Percentiles rank a stretch among this genome's conserved stretches.
Conservation (phyloP, 768 basidiomycete species). For the Solioccasus polychromus region DNA sequence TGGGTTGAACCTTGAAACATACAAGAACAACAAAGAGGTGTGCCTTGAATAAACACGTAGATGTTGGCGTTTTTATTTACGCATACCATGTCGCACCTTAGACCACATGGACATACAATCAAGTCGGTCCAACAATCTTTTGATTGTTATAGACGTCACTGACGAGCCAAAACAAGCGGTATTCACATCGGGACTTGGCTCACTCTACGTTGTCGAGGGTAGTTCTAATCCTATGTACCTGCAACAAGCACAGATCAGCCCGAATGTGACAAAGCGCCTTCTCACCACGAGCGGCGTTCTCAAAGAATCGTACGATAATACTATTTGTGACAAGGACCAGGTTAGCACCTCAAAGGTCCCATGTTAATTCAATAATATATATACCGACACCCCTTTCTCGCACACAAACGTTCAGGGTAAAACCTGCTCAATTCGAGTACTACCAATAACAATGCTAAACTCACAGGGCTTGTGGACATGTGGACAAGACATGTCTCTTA, state of each 20-base stretch:
- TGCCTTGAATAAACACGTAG: too few relatives aligned
- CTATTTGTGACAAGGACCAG: slow-evolving; percentile 51
- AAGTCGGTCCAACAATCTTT: slow-evolving; percentile 28
- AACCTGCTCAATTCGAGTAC: too few relatives aligned
- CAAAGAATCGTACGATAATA: slow-evolving; percentile 51
- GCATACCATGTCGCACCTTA: slow-evolving; percentile 13
- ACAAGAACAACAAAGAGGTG: slow-evolving; percentile 29
- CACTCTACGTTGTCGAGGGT: slow-evolving; percentile 40
- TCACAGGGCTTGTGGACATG: too few relatives aligned
- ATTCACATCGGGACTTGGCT: slow-evolving; percentile 50
- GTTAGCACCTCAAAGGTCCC: too few relatives aligned
- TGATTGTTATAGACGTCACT: too few relatives aligned
- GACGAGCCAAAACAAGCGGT: slow-evolving; percentile 48
- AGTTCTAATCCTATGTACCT: slow-evolving; percentile 33
- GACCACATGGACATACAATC: slow-evolving; percentile 63
- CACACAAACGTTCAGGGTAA: too few relatives aligned
- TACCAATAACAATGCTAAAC: too few relatives aligned
- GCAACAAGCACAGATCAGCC: slow-evolving; percentile 48
- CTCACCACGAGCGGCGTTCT: slow-evolving; percentile 42
- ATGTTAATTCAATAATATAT: too few relatives aligned
- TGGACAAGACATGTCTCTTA: slow-evolving; percentile 53
- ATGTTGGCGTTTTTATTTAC: too few relatives aligned
- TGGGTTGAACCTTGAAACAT: slow-evolving; percentile 21
- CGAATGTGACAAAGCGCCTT: slow-evolving; percentile 47
- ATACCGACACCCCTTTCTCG: too few relatives aligned